phyloP scores from a whole-genome alignment of 2,329 filamentous ascomycete species.

The Trichoderma arundinaceum region DNA sequence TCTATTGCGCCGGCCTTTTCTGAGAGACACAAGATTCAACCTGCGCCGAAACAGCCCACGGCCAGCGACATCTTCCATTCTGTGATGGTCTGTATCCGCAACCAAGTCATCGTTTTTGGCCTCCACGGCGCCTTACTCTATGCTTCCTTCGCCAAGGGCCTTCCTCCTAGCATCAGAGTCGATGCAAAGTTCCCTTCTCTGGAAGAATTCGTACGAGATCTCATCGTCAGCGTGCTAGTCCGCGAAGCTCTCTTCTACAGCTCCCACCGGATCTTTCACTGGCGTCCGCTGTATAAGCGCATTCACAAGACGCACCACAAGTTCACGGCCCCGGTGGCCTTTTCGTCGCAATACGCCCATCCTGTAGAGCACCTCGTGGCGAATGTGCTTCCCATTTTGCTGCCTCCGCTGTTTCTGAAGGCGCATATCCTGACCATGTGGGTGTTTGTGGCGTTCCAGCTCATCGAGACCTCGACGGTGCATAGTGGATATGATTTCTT shows the following conservation, averaged over 20 bases:
- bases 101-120: conserved; percentile 51
- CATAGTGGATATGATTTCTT: conserved; percentile 65
- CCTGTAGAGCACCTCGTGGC: conserved; percentile 62
- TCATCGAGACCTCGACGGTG: conserved; percentile 59
- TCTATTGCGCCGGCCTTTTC: conserved; percentile 54
- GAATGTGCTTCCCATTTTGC: conserved; percentile 57
- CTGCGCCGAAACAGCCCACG: conserved; percentile 56
- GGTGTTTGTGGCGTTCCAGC: conserved; percentile 54
- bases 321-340: conserved; percentile 60
- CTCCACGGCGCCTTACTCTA: conserved; percentile 40
- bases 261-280: conserved; percentile 59
- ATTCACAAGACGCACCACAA: conserved; percentile 63
- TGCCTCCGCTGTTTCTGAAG: conserved; percentile 54
- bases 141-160: conserved; percentile 31
- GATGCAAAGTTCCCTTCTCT: conserved; percentile 45
- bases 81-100: conserved; percentile 51
- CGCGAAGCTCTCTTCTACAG: conserved; percentile 63
- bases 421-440: conserved; percentile 60
- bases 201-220: conserved; percentile 47
- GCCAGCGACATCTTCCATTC: conserved; percentile 52
- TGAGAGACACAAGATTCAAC: conserved; percentile 59
- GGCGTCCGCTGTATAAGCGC: conserved; percentile 52
- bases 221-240: conserved; percentile 49
- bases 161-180: conserved; percentile 48
- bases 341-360: conserved; percentile 63